A percentile compares a stretch with the other conserved stretches of the same genome.
Evolutionary conservation across 148 eudicot species (phyloP).

Genomic region (Suaeda aralocaspica): DNA sequence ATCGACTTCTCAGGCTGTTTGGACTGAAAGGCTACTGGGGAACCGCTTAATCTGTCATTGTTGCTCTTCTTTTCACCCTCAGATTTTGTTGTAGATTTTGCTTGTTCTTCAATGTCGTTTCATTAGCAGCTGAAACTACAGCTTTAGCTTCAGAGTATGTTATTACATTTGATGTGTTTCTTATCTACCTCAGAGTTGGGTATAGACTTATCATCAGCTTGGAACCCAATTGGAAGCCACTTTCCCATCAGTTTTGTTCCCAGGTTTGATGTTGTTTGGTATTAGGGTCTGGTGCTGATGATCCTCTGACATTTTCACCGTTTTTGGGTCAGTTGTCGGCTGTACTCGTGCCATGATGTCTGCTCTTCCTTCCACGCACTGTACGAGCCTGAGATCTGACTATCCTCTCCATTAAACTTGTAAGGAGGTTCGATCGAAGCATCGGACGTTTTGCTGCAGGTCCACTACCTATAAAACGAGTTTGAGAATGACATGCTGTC

Average conservation of each 20-base stretch:
- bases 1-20: constrained; percentile 41
- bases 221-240: constrained; percentile 30
- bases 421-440: constrained; percentile 63
- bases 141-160: constrained; percentile 9
- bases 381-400: constrained; percentile 52
- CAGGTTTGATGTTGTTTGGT: constrained; percentile 34
- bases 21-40: constrained; percentile 20
- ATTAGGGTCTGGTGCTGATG: too few relatives aligned
- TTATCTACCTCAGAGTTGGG: constrained; percentile 19
- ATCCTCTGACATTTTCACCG: constrained; percentile 42
- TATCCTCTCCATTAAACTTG: constrained; percentile 82
- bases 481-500: constrained; percentile 63
- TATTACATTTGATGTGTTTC: constrained; percentile 9
- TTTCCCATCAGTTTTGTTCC: constrained; percentile 31
- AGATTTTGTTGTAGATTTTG: constrained; percentile 7
- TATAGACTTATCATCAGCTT: constrained; percentile 31
- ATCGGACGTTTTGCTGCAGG: constrained; percentile 53
- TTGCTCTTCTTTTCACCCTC: constrained; percentile 6
- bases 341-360: constrained; percentile 33
- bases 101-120: constrained; percentile 11
- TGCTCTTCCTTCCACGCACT: constrained; percentile 41
- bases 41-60: constrained; percentile 23
- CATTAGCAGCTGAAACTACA: constrained; percentile 8
- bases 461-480: constrained; percentile 45
- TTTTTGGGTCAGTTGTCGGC: constrained; percentile 29